Conservation (phyloP, 352 stramenopile species). For the Pythium phragmiticola region DNA sequence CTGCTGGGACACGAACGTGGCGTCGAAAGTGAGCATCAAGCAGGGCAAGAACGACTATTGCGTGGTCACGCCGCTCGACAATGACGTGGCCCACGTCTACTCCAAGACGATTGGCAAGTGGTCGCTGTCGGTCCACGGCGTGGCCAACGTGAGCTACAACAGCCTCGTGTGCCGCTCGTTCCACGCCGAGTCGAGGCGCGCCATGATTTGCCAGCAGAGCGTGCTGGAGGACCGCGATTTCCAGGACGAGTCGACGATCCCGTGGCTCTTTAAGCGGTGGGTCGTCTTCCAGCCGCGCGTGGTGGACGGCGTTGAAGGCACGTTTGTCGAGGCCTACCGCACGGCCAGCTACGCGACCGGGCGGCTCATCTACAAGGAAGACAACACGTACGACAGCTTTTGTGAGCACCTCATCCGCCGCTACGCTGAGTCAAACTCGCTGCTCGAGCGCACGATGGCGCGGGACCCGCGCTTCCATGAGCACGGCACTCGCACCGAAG, state of each 20-base stretch:
- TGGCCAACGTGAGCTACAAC: conserved; percentile 87
- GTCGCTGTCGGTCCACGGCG: conserved; percentile 79
- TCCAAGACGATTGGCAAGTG: conserved; percentile 85
- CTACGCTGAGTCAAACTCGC: conserved; percentile 81
- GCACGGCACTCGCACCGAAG: neutral
- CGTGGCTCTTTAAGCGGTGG: conserved; percentile 88
- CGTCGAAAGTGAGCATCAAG: conserved; percentile 74
- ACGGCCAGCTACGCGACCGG: conserved; percentile 84
- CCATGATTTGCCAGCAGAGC: conserved; percentile 84
- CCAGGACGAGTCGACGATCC: conserved; percentile 71
- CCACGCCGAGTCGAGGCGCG: conserved; percentile 50
- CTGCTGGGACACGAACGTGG: conserved; percentile 84
- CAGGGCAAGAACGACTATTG: conserved; percentile 82
- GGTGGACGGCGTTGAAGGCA: conserved; percentile 72
- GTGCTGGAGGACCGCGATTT: conserved; percentile 85
- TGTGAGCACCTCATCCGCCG: conserved; percentile 86
- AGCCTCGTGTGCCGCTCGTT: conserved; percentile 68
- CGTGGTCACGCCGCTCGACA: conserved; percentile 68
- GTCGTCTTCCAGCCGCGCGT: conserved; percentile 78
- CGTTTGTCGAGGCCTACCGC: conserved; percentile 79
- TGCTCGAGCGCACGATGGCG: conserved; percentile 84
- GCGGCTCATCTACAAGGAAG: conserved; percentile 84
- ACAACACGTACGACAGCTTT: conserved; percentile 89
- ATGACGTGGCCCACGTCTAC: conserved; percentile 79
- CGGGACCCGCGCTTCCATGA: conserved; percentile 72